A percentile compares a stretch with the other conserved stretches of the same genome.
Evolutionary conservation across 1,284 basidiomycete genomes (phyloP).

Genomic region (Cutaneotrichosporon sp.): DNA sequence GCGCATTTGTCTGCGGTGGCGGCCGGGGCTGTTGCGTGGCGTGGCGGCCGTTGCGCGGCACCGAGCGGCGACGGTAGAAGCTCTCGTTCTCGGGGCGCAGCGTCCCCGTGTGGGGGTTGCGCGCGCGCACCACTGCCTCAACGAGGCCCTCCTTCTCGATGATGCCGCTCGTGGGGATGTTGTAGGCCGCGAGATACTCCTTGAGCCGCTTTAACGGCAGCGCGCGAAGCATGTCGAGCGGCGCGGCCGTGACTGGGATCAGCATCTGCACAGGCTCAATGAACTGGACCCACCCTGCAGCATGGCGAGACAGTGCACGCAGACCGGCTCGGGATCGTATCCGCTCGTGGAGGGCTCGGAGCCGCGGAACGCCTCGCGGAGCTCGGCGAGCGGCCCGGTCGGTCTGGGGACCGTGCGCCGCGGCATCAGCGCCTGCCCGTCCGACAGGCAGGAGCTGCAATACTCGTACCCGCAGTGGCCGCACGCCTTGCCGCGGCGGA

Average conservation of each 20-base stretch:
- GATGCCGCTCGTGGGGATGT: conserved; percentile 42
- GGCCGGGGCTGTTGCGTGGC: not conserved
- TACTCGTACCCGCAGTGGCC: conserved; percentile 53
- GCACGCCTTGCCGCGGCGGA: conserved; percentile 45
- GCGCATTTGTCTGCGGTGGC: conserved; percentile 10
- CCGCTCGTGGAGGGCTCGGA: conserved; percentile 33
- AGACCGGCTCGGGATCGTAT: conserved; percentile 51
- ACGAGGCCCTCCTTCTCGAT: conserved; percentile 52
- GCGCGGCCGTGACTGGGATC: conserved; percentile 44
- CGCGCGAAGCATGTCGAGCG: conserved; percentile 38
- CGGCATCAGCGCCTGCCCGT: conserved; percentile 53
- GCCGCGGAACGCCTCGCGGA: conserved; percentile 31
- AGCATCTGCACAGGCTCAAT: conserved; percentile 3
- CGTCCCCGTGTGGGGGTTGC: conserved; percentile 45
- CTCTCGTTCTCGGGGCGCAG: conserved; percentile 48
- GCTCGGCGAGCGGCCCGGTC: conserved; percentile 24
- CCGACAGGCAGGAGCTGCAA: conserved; percentile 46
- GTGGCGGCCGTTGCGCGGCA: conserved; percentile 35
- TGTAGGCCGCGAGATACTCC: conserved; percentile 50
- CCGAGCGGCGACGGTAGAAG: conserved; percentile 46
- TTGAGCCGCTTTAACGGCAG: conserved; percentile 52
- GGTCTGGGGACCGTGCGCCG: conserved; percentile 24
- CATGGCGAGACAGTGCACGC: conserved; percentile 46
- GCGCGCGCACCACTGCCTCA: conserved; percentile 43
- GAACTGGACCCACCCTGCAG: conserved; percentile 45